A percentile compares a stretch with the other conserved stretches of the same genome.
These are phyloP conservation scores for Colletotrichum somersetense DNA, from an alignment of 2,329 filamentous ascomycete genomes.

Conservation along the genomic window DNA sequence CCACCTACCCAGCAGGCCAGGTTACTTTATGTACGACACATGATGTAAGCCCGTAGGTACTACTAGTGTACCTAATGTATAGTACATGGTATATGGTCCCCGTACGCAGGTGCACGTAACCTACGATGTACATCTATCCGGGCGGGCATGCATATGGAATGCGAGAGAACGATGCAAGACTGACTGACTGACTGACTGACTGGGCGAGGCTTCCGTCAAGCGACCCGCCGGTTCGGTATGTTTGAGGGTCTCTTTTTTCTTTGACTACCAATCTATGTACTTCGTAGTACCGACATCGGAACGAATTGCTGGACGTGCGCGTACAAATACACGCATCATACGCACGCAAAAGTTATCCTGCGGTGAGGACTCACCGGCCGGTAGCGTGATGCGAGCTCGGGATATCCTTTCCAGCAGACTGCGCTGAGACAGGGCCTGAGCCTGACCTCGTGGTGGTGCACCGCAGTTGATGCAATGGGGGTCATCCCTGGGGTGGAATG, in stretches of 20 bases:
- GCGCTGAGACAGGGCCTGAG: conserved; percentile 33
- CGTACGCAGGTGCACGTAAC: background rate
- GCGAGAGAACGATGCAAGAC: conserved; percentile 17
- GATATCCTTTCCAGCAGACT: conserved; percentile 26
- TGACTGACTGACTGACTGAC: background rate
- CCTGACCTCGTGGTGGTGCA: conserved; percentile 29
- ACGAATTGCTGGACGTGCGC: too few species aligned
- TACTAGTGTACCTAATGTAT: too few species aligned
- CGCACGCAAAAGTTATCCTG: background rate
- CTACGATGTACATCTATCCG: too few species aligned
- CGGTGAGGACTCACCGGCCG: conserved; percentile 9
- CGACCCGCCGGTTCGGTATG: conserved; percentile 33
- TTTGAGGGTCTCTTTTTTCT: background rate
- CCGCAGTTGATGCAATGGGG: background rate
- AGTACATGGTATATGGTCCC: background rate
- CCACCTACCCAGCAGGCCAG: background rate
- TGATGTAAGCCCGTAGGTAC: background rate
- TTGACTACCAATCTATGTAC: background rate
- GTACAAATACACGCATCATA: background rate
- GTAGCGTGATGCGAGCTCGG: conserved; percentile 36
- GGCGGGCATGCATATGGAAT: conserved; percentile 9
- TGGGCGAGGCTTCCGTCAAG: conserved; percentile 35
- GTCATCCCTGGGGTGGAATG: conserved; percentile 8
- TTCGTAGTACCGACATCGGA: background rate
- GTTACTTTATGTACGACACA: conserved; percentile 11